A percentile compares a stretch with the other conserved stretches of the same genome.
Evolutionary conservation across 2,329 filamentous ascomycete genomes (phyloP).

Genomic region (Xylaria sp.): DNA sequence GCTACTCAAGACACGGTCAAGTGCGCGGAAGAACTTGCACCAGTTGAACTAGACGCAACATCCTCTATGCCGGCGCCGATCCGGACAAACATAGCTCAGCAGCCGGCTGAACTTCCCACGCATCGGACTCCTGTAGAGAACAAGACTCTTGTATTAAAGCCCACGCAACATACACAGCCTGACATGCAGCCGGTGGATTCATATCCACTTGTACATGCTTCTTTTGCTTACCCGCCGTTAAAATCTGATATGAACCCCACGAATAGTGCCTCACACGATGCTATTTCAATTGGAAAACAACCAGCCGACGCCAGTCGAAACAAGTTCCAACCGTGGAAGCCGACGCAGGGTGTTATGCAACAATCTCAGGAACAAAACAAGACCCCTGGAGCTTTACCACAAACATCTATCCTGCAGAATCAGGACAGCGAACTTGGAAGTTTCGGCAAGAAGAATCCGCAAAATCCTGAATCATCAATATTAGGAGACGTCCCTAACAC

Average conservation of each 20-base stretch:
- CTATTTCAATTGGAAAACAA: neutral
- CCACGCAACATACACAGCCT: conserved; percentile 8
- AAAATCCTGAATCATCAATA: conserved; percentile 18
- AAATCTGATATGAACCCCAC: conserved; percentile 19
- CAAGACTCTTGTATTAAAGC: conserved; percentile 28
- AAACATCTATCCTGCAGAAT: conserved; percentile 42
- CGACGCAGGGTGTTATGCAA: conserved; percentile 27
- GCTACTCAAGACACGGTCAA: conserved; percentile 44
- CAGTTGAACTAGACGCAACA: conserved; percentile 47
- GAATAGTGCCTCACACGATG: conserved; percentile 2
- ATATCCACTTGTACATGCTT: conserved; percentile 46
- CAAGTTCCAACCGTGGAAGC: conserved; percentile 41
- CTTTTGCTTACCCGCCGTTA: conserved; percentile 44
- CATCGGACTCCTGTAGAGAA: conserved; percentile 35
- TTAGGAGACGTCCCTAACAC: conserved; percentile 31
- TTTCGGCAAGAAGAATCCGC: conserved; percentile 39
- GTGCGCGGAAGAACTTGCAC: conserved; percentile 49
- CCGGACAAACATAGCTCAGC: conserved; percentile 32
- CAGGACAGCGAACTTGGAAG: conserved; percentile 44
- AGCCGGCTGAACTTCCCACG: conserved; percentile 43
- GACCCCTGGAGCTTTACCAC: conserved; percentile 34
- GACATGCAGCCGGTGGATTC: conserved; percentile 36
- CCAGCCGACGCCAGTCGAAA: conserved; percentile 24
- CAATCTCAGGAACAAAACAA: conserved; percentile 27
- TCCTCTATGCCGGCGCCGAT: conserved; percentile 29